These are phyloP conservation scores for Ophiocordyceps camponoti-floridani DNA, from an alignment of 2,329 filamentous ascomycete genomes.

Conservation along the genomic window DNA sequence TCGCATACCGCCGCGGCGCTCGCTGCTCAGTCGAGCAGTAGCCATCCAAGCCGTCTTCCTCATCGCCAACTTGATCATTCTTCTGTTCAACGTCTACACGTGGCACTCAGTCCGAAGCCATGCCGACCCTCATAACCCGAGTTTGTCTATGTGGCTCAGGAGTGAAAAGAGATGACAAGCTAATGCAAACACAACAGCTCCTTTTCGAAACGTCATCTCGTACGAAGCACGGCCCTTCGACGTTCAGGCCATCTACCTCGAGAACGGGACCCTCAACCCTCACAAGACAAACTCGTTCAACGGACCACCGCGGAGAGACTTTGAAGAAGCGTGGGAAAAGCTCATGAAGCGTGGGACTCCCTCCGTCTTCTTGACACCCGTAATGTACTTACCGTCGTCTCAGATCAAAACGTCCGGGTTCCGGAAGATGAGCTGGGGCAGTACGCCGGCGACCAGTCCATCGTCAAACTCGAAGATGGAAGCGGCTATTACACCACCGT, in stretches of 20 bases:
- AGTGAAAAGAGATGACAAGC: neutral
- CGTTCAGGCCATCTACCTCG: neutral
- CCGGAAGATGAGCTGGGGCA: neutral
- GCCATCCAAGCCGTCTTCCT: neutral
- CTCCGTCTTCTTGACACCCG: neutral
- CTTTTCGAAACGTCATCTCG: neutral
- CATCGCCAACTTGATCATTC: neutral
- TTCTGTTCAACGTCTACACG: neutral
- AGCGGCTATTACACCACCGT: slow-evolving; percentile 1
- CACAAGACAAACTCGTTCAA: slow-evolving; percentile 1
- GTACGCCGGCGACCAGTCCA: neutral
- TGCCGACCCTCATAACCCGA: neutral
- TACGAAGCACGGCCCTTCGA: slow-evolving; percentile 1
- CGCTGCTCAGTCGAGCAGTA: neutral
- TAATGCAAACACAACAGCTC: neutral
- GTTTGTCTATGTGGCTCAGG: neutral
- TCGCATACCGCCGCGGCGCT: neutral
- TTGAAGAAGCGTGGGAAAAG: neutral
- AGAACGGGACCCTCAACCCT: neutral
- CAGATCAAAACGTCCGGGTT: neutral
- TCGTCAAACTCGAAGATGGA: neutral
- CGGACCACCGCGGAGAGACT: neutral
- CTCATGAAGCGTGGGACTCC: neutral
- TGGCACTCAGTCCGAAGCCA: neutral
- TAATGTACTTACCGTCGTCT: neutral